Base-by-base conservation (phyloP, 768 basidiomycete genomes). In the Russula abietina region DNA sequence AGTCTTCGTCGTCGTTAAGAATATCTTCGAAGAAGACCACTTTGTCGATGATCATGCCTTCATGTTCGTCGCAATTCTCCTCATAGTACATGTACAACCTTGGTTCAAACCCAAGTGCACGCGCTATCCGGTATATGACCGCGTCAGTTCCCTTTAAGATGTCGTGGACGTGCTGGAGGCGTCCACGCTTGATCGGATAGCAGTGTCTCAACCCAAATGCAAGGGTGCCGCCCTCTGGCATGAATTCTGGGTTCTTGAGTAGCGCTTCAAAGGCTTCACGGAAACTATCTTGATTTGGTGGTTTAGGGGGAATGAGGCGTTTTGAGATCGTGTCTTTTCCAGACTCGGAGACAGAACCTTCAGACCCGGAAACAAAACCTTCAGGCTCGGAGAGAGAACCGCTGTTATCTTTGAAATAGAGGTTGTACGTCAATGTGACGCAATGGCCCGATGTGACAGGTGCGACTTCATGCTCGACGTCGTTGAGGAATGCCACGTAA, bases 361-460 rank as follows among this genome's bases (percentile, higher is more conserved):
- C n/a, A n/a, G n/a, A n/a, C n/a, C n/a, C n/a, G n/a, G n/a, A n/a
- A n/a, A n/a, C n/a, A n/a, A n/a, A n/a, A n/a, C n/a, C n/a, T n/a
- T n/a, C n/a, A n/a, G n/a, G n/a, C n/a, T n/a, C n/a, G n/a, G n/a
- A n/a, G n/a, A n/a, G n/a, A n/a, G n/a, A n/a, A n/a, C n/a, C n/a
- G n/a, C n/a, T n/a, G n/a, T n/a, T n/a, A n/a, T n/a, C n/a, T n/a
- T n/a, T n/a, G n/a, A n/a, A n/a, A n/a, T n/a, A n/a, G n/a, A n/a
- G 73, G 63, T 78, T 80, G 67, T 77, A 80, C 0, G 80, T 77
- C 52, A 82, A 51, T 3, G 78, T 41, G 39, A 41, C 73, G 2
- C 81, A 75, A 39, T 76, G 68, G 0, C 81, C 39, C 0, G 74
- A 71, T 5, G 17, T 17, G 16, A 41, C 39, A 1, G 6, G 39